Evolutionary conservation across 2,329 filamentous ascomycete genomes (phyloP), one percentile per base, ranked within the genome.

Genomic region (Trichothecium sympodiale): DNA sequence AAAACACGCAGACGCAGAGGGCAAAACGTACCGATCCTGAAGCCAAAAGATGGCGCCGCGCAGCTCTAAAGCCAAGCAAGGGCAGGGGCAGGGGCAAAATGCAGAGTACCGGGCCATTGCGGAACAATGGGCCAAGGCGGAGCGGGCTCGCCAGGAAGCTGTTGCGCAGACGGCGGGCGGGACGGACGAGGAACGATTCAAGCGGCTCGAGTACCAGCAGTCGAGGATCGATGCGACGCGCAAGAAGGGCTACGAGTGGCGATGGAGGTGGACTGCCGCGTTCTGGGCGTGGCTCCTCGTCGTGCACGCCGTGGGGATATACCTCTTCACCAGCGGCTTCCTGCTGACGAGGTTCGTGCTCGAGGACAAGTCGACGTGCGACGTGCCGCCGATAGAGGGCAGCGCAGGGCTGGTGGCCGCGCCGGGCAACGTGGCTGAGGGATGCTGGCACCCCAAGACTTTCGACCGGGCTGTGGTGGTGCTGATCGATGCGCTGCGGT

Each of bases 381-480:
- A 65, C 9, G 58, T 65, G 29, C 77, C 83, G 34, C 89, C 91
- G 4, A 73, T 83, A 39, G 67, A 73, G 25, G 20, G 20, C 20
- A 60, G 54, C 38, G 46, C 42, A 5, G 43, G 48, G 37, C 60
- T 54, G 37, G 46, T 43, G 8, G 43, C 48, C 36, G 55, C 67
- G 36, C 49, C 57, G 12, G 47, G 61, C 29, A 68, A 61, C 13
- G 56, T 64, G 3, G 61, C 74, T 16, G 66, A 70, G 38, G 91
- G 91, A 44, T 98, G 91, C 69, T 98, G 91, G 91, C 87, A 96
- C 55, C 85, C 87, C 25, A 94, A 86, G 62, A 84, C 78, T 2
- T 98, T 96, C 54, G 76, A 94, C 43, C 91, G 88, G 54, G 88
- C 89, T 9, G 79, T 98, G 32, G 73, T 98, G 17, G 74, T 98